Evolutionary conservation across 1,284 basidiomycete genomes (phyloP), one percentile per base, ranked within the genome.

Genomic region (Cutaneotrichosporon sp.): DNA sequence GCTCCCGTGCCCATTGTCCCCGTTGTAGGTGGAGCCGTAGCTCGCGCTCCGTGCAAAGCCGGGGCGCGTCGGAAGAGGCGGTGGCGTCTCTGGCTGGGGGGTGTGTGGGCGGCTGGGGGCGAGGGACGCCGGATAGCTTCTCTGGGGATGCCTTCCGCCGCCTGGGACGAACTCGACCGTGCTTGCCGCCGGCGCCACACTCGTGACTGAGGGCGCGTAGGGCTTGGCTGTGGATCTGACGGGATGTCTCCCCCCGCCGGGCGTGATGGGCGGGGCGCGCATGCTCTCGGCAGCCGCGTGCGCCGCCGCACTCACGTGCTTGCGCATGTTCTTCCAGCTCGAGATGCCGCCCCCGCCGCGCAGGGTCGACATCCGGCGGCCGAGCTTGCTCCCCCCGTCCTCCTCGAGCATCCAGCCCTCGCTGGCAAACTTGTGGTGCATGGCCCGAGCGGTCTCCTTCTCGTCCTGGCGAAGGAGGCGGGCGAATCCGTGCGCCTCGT

Each of bases 361-460:
- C 38, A 45, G 3, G 10, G 31, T 20, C 27, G 38, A 29, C 9
- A 45, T 43, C 4, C 53, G 53, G 10, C 53, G 36, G 16, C 36
- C 36, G 8, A 45, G 53, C 24, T 18, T 24, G 38, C 34, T 22
- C 14, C 22, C 20, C 3, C 13, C 4, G n/a, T 52, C 51, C 25
- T 22, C 51, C 51, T 52, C 51, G 20, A 18, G 5, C 16, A 27
- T 14, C 47, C 51, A 52, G 9, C 51, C 51, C 31, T 52, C 51
- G 51, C 51, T 52, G 7, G 51, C 51, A 25, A 34, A 52, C 51
- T 52, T 52, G n/a, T 36, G 31, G 24, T 52, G 51, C 51, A 52
- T 33, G 31, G n/a, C n/a, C 25, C 47, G 47, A n/a, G 25, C 16
- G 14, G 31, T 1, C 1, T 25, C 47, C 27, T 50, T 50, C 18